Evolutionary conservation across 768 basidiomycete genomes (phyloP).

Genomic region (Mycena rosella): DNA sequence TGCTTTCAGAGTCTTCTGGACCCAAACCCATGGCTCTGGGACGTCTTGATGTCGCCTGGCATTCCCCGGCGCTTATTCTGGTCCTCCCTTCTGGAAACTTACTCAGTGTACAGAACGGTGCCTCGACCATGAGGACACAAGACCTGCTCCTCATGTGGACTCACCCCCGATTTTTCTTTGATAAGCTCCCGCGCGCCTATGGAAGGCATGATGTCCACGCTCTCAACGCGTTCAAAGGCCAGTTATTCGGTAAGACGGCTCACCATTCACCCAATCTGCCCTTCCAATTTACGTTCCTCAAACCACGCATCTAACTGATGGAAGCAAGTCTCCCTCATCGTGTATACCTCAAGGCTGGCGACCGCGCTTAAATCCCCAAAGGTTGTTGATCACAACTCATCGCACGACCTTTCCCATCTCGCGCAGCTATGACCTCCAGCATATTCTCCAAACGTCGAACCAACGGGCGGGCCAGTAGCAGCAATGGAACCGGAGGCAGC

Average conservation of each 20-base stretch:
- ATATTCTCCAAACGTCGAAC: constrained; percentile 8
- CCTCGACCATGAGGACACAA: no score
- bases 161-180: no score
- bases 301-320: neutral
- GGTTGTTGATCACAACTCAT: neutral
- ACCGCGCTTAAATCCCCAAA: neutral
- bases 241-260: no score
- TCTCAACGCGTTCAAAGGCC: no score
- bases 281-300: neutral
- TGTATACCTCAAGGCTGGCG: constrained; percentile 4
- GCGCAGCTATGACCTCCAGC: constrained; percentile 8
- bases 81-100: neutral
- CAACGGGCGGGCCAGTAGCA: neutral
- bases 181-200: no score
- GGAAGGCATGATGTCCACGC: no score
- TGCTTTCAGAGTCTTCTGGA: neutral
- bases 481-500: neutral
- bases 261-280: no score
- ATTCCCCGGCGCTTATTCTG: neutral
- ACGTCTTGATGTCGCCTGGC: neutral
- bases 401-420: neutral
- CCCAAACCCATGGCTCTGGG: neutral
- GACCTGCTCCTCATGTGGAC: no score
- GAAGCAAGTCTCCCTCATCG: neutral
- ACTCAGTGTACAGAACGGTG: neutral